Conservation (phyloP, 345 rosid genomes). For the Brassica napus region DNA sequence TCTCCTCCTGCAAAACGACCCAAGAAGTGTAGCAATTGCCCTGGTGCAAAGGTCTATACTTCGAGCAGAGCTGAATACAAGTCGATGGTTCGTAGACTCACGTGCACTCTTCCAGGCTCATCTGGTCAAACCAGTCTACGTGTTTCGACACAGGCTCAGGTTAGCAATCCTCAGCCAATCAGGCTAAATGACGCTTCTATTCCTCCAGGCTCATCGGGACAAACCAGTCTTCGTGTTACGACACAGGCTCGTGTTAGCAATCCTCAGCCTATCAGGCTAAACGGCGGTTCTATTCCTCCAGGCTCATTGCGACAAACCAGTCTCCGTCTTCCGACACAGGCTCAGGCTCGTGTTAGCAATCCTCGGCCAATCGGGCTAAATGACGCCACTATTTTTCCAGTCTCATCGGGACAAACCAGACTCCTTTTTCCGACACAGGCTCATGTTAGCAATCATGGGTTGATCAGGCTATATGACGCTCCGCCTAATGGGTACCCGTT, state of each 20-base stretch:
- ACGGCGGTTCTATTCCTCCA: background rate
- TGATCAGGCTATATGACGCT: background rate
- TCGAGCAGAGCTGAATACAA: conserved; percentile 66
- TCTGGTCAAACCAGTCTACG: conserved; percentile 44
- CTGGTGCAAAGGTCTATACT: conserved; percentile 39
- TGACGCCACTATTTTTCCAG: background rate
- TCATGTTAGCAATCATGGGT: conserved; percentile 8
- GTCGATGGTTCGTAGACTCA: conserved; percentile 65
- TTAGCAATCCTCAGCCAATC: background rate
- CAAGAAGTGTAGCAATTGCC: background rate
- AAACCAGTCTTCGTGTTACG: conserved; percentile 35
- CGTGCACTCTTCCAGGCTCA: conserved; percentile 49
- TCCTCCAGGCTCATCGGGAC: conserved; percentile 38
- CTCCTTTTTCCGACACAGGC: background rate
- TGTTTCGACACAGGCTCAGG: conserved; percentile 12
- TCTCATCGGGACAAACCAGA: conserved; percentile 52
- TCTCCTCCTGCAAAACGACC: background rate
- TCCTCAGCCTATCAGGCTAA: background rate
- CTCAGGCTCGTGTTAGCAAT: conserved; percentile 28
- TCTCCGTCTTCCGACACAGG: background rate
- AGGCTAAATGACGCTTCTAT: background rate
- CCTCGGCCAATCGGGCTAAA: background rate
- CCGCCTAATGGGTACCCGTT: background rate
- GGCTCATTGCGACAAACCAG: conserved; percentile 50
- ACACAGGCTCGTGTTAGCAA: conserved; percentile 12